Percentiles rank a stretch among this genome's conserved stretches.
Conservation (phyloP, 352 stramenopile species). For the Pythium angustatum region DNA sequence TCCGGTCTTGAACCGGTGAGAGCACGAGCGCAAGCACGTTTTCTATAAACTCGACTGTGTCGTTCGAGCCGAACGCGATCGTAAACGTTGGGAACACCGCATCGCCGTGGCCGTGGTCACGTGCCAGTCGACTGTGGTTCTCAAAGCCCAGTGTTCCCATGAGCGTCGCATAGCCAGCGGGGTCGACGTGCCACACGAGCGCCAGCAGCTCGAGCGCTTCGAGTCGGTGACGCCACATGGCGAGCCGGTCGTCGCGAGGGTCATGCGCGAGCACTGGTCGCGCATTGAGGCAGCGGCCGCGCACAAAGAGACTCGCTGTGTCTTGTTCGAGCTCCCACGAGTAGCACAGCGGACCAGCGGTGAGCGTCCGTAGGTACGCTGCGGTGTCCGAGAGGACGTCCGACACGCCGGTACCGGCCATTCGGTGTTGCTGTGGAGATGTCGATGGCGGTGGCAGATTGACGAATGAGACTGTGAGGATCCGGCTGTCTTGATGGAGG, state of each 20-base stretch:
- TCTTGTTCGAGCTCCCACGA: not conserved
- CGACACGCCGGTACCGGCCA: not conserved
- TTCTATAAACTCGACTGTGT: not conserved
- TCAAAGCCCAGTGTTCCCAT: not conserved
- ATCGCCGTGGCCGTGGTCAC: not conserved
- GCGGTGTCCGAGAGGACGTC: not conserved
- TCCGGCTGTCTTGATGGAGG: too few relatives aligned
- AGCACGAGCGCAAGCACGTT: not conserved
- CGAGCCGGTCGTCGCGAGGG: not conserved
- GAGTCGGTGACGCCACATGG: not conserved
- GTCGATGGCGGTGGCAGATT: too few relatives aligned
- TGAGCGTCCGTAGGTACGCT: not conserved
- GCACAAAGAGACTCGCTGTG: not conserved
- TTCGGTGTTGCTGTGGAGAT: too few relatives aligned
- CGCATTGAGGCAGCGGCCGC: not conserved
- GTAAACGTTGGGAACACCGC: not conserved
- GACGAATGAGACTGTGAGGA: too few relatives aligned
- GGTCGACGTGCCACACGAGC: not conserved
- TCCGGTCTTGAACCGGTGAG: not conserved
- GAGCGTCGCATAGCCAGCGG: not conserved
- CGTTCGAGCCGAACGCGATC: not conserved
- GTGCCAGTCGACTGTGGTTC: not conserved
- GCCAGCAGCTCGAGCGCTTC: slow-evolving; percentile 6
- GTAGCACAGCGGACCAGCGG: not conserved
- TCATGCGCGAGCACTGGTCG: not conserved